A percentile compares a stretch with the other conserved stretches of the same genome.
phyloP scores from a whole-genome alignment of 1,139 yeast genomes.

The Candida tunisiensis region DNA sequence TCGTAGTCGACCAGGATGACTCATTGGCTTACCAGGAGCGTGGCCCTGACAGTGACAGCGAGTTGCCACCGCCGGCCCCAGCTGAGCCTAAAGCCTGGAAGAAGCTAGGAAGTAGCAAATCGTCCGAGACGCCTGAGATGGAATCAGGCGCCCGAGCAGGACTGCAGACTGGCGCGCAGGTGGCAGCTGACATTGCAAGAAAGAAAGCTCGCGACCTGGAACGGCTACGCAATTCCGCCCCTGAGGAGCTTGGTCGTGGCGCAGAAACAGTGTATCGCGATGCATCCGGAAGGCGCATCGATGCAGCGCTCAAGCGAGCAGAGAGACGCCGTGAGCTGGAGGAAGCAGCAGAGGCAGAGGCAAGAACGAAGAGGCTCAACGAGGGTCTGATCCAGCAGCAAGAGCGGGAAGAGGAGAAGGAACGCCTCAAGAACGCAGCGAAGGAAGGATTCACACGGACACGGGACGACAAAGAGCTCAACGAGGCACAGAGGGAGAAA shows the following conservation, averaged over 20 bases:
- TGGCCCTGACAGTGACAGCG: too few species aligned
- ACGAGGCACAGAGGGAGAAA: conserved; percentile 19
- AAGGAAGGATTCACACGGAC: conserved; percentile 18
- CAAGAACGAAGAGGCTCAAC: conserved; percentile 21
- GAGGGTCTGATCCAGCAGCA: conserved; percentile 29
- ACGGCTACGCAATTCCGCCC: neutral
- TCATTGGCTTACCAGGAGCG: too few species aligned
- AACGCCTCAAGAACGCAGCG: conserved; percentile 16
- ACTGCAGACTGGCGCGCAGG: neutral
- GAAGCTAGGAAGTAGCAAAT: neutral
- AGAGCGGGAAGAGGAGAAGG: conserved; percentile 12
- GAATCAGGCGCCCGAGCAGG: conserved; percentile 1
- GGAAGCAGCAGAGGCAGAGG: conserved; percentile 15
- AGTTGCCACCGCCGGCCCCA: too few species aligned
- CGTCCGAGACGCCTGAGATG: neutral
- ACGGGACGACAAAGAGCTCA: conserved; percentile 25
- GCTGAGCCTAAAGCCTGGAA: too few species aligned
- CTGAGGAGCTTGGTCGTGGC: neutral
- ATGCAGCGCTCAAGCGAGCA: conserved; percentile 20
- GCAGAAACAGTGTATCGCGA: conserved; percentile 43
- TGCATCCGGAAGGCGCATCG: conserved; percentile 33
- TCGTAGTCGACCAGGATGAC: too few species aligned
- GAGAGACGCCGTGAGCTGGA: conserved; percentile 14
- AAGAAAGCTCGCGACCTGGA: neutral
- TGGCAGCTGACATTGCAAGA: neutral